Evolutionary conservation across 2,329 filamentous ascomycete species (phyloP).

Genomic region (Penicillium paneum): DNA sequence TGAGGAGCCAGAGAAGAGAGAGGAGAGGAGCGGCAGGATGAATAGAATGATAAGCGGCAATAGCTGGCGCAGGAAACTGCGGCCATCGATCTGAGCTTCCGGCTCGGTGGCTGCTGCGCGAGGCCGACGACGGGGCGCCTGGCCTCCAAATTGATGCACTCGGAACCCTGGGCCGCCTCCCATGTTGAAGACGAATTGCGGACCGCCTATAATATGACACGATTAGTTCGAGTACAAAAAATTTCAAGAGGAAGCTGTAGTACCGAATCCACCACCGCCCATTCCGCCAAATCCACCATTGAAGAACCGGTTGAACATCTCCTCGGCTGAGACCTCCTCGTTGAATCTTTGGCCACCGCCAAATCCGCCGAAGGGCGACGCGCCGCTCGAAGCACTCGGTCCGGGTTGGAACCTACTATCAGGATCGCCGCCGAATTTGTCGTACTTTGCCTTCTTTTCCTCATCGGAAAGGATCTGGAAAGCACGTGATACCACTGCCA

Average conservation of each 20-base stretch:
- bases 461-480: conserved; percentile 91
- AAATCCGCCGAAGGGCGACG: conserved; percentile 46
- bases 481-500: conserved; percentile 76
- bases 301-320: conserved; percentile 97
- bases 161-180: conserved; percentile 86
- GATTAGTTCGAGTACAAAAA: not conserved
- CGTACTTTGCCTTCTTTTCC: conserved; percentile 86
- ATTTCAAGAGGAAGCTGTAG: conserved; percentile 17
- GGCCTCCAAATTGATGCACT: conserved; percentile 92
- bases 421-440: conserved; percentile 86
- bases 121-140: conserved; percentile 70
- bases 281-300: conserved; percentile 60
- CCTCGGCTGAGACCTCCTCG: conserved; percentile 91
- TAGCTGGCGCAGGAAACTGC: conserved; percentile 64
- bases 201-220: conserved; percentile 52
- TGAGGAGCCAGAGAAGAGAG: conserved; percentile 63
- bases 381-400: conserved; percentile 37
- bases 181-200: conserved; percentile 93
- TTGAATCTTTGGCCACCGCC: conserved; percentile 61
- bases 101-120: conserved; percentile 58
- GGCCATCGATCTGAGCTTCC: conserved; percentile 51
- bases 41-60: conserved; percentile 88
- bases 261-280: conserved; percentile 63
- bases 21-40: conserved; percentile 77
- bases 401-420: conserved; percentile 74